phyloP scores from a whole-genome alignment of 306 rosid species.

The Hippophae rhamnoides region DNA sequence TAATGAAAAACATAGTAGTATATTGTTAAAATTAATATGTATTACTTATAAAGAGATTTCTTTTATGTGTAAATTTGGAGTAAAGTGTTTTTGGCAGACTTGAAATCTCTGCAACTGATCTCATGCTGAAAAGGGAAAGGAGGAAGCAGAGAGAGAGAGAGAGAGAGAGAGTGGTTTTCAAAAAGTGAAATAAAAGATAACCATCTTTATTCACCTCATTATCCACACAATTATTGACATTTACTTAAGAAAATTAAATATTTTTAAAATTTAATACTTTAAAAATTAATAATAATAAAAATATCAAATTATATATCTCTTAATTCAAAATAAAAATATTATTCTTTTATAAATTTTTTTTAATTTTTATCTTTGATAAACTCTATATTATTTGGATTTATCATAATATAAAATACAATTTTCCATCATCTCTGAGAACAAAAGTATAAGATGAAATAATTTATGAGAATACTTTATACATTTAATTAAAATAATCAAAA shows the following conservation, averaged over 20 bases:
- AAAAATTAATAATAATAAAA: too few species aligned
- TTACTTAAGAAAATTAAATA: not conserved
- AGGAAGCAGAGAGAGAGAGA: conserved; percentile 28
- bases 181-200: conserved; percentile 48
- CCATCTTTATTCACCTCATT: conserved; percentile 64
- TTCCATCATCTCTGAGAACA: too few species aligned
- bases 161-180: conserved; percentile 39
- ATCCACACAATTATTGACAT: conserved; percentile 40
- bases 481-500: too few species aligned
- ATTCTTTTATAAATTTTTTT: too few species aligned
- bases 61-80: conserved; percentile 15
- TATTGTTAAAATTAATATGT: conserved; percentile 6
- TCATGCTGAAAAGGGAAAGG: conserved; percentile 35
- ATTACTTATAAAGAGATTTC: conserved; percentile 21
- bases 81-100: conserved; percentile 61
- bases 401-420: too few species aligned
- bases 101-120: conserved; percentile 61
- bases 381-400: too few species aligned
- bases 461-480: too few species aligned
- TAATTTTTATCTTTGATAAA: too few species aligned
- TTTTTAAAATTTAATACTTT: too few species aligned
- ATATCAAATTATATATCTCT: too few species aligned
- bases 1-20: not conserved
- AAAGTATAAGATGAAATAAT: too few species aligned
- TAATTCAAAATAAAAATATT: too few species aligned